phyloP scores from a whole-genome alignment of 306 rosid species.

The Malus domestica region DNA sequence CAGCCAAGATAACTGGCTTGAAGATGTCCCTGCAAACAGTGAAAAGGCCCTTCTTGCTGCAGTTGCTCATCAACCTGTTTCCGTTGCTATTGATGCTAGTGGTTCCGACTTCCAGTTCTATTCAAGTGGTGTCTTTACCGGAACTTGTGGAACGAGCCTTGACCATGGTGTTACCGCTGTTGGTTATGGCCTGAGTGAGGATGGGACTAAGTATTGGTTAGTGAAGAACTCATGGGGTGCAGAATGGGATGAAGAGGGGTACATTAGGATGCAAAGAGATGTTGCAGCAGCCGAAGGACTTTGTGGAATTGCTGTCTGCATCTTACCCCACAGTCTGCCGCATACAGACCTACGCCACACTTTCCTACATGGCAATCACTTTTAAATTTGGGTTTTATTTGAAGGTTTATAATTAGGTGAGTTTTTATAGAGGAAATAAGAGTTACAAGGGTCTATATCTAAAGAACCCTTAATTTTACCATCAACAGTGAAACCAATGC shows the following conservation, averaged over 20 bases:
- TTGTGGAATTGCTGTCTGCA: not conserved
- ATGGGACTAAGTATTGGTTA: conserved; percentile 36
- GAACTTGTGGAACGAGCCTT: conserved; percentile 27
- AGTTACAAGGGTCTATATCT: no score
- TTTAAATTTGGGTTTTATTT: no score
- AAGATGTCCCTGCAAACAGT: conserved; percentile 27
- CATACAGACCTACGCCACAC: no score
- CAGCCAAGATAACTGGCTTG: conserved; percentile 3
- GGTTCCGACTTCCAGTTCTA: conserved; percentile 33
- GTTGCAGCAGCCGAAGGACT: not conserved
- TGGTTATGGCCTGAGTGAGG: conserved; percentile 16
- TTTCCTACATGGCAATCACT: no score
- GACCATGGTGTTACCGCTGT: conserved; percentile 38
- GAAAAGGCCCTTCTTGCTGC: conserved; percentile 26
- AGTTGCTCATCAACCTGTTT: conserved; percentile 28
- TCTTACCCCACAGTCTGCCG: not conserved
- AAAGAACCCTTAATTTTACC: not conserved
- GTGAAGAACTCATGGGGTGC: conserved; percentile 47
- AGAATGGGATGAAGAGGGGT: conserved; percentile 32
- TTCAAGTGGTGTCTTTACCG: conserved; percentile 23
- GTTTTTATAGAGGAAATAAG: no score
- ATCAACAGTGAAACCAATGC: not conserved
- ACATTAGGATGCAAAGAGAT: conserved; percentile 26
- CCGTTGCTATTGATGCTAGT: conserved; percentile 37
- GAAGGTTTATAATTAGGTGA: no score